These are phyloP conservation scores for Lecanicillium sp. DNA, from an alignment of 2,329 filamentous ascomycete genomes.

Conservation along the genomic window DNA sequence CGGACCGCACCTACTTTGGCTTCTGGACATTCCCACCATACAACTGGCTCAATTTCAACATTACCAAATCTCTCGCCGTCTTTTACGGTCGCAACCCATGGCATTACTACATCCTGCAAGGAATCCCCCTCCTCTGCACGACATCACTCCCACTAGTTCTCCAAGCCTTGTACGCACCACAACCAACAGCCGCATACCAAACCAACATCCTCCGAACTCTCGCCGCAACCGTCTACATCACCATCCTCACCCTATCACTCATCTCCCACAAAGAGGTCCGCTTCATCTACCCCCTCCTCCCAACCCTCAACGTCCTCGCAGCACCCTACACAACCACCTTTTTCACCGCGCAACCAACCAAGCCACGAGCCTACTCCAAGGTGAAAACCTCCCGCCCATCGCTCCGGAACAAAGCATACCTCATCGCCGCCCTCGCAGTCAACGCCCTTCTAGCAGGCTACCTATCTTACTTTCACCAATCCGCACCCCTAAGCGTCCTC, in stretches of 20 bases:
- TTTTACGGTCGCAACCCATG: slow-evolving; percentile 88
- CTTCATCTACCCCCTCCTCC: slow-evolving; percentile 89
- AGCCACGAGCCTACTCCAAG: slow-evolving; percentile 15
- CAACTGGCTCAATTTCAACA: slow-evolving; percentile 84
- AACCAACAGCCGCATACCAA: slow-evolving; percentile 23
- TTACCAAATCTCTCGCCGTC: slow-evolving; percentile 75
- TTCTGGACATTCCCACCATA: slow-evolving; percentile 83
- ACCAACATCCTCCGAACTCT: slow-evolving; percentile 33
- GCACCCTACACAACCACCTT: slow-evolving; percentile 59
- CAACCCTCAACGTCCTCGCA: slow-evolving; percentile 73
- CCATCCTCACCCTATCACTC: slow-evolving; percentile 57
- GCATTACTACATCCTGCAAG: slow-evolving; percentile 92
- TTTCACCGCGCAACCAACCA: slow-evolving; percentile 38
- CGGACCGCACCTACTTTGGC: slow-evolving; percentile 74
- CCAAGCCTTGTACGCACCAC: slow-evolving; percentile 50
- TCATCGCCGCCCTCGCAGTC: slow-evolving; percentile 48
- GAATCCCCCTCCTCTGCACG: slow-evolving; percentile 77
- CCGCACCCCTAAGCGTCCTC: slow-evolving; percentile 68
- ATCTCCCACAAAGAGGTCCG: slow-evolving; percentile 96
- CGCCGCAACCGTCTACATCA: slow-evolving; percentile 49
- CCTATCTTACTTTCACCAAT: slow-evolving; percentile 68
- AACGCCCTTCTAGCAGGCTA: slow-evolving; percentile 70
- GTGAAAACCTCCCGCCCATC: slow-evolving; percentile 20
- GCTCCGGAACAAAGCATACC: slow-evolving; percentile 45
- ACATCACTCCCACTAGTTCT: slow-evolving; percentile 72